Evolutionary conservation across 2,329 filamentous ascomycete species (phyloP).

Genomic region (Arthrinium puccinioides): DNA sequence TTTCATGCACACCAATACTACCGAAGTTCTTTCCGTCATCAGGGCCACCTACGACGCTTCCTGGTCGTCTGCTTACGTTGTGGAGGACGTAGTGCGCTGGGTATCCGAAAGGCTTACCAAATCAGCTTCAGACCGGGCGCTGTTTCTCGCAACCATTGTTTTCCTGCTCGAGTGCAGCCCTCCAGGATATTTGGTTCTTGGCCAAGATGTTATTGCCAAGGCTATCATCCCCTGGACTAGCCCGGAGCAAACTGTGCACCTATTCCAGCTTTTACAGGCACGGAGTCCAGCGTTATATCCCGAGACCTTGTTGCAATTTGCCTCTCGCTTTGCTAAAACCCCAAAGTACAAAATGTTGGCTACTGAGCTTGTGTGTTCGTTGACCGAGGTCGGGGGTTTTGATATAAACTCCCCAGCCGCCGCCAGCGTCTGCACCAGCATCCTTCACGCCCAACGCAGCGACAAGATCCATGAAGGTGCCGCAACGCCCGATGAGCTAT

Average conservation of each 20-base stretch:
- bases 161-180: constrained; percentile 15
- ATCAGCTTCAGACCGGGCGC: background rate
- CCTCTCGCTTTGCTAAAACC: constrained; percentile 33
- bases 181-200: constrained; percentile 14
- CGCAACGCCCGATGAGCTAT: constrained; percentile 43
- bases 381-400: constrained; percentile 25
- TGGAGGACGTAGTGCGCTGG: constrained; percentile 20
- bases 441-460: constrained; percentile 39
- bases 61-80: constrained; percentile 20
- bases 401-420: constrained; percentile 39
- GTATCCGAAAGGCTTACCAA: constrained; percentile 9
- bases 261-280: constrained; percentile 12
- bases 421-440: constrained; percentile 48
- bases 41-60: constrained; percentile 17
- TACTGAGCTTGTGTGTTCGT: constrained; percentile 33
- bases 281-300: constrained; percentile 15
- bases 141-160: constrained; percentile 10
- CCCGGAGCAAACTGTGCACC: constrained; percentile 6
- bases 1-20: constrained; percentile 11
- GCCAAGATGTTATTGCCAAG: constrained; percentile 14
- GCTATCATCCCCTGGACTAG: constrained; percentile 8
- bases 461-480: constrained; percentile 27
- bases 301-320: constrained; percentile 41
- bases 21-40: constrained; percentile 13
- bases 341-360: constrained; percentile 31